Conservation (phyloP, 495 filamentous ascomycete genomes). For the Cladorrhinum samala region DNA sequence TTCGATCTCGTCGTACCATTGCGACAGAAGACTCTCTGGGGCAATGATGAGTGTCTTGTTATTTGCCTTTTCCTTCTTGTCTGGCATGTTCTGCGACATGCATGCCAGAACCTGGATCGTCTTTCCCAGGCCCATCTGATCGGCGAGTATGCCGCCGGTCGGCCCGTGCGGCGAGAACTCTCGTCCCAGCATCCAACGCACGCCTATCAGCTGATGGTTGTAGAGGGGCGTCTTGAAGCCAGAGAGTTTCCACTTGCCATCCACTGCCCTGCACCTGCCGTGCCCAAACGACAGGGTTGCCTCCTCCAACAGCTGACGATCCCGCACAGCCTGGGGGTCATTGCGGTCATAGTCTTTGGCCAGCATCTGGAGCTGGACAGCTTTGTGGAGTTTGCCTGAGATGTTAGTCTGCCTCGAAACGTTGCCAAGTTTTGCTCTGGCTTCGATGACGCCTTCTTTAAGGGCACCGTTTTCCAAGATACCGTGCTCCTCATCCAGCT, state of each 20-base stretch:
- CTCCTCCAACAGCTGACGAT: not conserved
- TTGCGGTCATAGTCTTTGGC: not conserved
- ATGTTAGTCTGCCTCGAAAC: not conserved
- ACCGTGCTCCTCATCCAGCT: no score
- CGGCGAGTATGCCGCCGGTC: constrained; percentile 50
- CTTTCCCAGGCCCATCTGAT: constrained; percentile 63
- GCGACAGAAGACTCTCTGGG: constrained; percentile 46
- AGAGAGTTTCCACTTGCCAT: constrained; percentile 4
- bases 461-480: no score
- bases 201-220: constrained; percentile 50
- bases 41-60: constrained; percentile 43
- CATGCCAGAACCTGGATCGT: constrained; percentile 47
- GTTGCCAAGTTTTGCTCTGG: no score
- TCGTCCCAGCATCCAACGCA: constrained; percentile 51
- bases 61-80: constrained; percentile 9
- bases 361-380: not conserved
- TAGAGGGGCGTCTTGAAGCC: constrained; percentile 40
- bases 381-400: not conserved
- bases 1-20: constrained; percentile 53
- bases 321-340: not conserved
- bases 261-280: not conserved
- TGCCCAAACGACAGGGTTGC: not conserved
- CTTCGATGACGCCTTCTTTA: no score
- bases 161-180: constrained; percentile 40
- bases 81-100: constrained; percentile 41